These are phyloP conservation scores for Podaxis sp. DNA, from an alignment of 768 basidiomycete species.

Conservation along the genomic window DNA sequence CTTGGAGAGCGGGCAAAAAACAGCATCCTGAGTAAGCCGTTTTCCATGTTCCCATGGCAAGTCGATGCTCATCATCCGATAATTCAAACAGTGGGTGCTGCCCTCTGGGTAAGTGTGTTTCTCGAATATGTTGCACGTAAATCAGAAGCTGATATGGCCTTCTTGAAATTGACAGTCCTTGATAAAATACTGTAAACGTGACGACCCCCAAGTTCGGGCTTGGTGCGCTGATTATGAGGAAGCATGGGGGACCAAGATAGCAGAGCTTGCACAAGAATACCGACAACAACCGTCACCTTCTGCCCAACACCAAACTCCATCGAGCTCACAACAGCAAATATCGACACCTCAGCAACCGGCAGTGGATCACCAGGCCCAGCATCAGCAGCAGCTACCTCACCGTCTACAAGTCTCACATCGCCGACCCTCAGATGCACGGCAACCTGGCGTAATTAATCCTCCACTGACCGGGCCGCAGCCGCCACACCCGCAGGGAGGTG, in stretches of 20 bases:
- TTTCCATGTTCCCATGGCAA: slow-evolving; percentile 5
- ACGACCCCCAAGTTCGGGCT: slow-evolving; percentile 51
- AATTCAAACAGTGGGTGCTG: slow-evolving; percentile 50
- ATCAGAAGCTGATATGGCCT: slow-evolving; percentile 12
- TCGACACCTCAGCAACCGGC: slow-evolving; percentile 21
- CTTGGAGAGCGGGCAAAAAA: slow-evolving; percentile 51
- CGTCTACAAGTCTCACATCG: slow-evolving; percentile 26
- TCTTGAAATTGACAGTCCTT: slow-evolving; percentile 45
- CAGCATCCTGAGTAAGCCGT: slow-evolving; percentile 41
- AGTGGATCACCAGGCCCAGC: slow-evolving; percentile 20
- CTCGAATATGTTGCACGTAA: slow-evolving; percentile 5
- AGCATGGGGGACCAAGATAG: slow-evolving; percentile 61
- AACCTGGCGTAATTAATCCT: slow-evolving; percentile 21
- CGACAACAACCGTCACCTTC: slow-evolving; percentile 37
- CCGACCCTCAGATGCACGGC: slow-evolving; percentile 34
- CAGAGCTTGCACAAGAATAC: slow-evolving; percentile 45
- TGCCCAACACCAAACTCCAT: slow-evolving; percentile 29
- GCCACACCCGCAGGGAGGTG: slow-evolving; percentile 30
- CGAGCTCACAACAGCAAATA: slow-evolving; percentile 22
- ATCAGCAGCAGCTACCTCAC: slow-evolving; percentile 21
- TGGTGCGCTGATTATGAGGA: slow-evolving; percentile 69
- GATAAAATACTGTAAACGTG: slow-evolving; percentile 61
- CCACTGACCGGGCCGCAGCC: slow-evolving; percentile 26
- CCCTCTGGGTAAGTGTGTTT: slow-evolving; percentile 57
- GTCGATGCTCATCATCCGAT: slow-evolving; percentile 15